phyloP scores from a whole-genome alignment of 2,329 filamentous ascomycete species.

The Monilinia laxa region DNA sequence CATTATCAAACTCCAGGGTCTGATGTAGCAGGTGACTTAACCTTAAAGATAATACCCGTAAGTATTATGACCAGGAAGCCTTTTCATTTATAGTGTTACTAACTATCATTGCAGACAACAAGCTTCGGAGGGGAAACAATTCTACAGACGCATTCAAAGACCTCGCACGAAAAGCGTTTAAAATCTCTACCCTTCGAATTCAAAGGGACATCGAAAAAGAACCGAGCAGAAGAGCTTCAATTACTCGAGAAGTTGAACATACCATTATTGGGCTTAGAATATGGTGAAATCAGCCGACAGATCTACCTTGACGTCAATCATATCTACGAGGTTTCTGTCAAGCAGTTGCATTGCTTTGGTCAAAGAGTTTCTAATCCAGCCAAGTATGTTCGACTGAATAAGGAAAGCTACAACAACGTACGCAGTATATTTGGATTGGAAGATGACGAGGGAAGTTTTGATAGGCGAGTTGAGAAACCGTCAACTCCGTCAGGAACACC shows the following conservation, averaged over 20 bases:
- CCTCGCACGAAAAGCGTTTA: background rate
- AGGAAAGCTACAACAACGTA: background rate
- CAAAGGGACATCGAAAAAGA: too few relatives aligned
- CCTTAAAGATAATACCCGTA: background rate
- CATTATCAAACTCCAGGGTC: background rate
- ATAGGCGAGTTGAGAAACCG: background rate
- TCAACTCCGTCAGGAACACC: background rate
- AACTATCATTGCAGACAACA: background rate
- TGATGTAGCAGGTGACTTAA: background rate
- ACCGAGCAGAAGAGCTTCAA: background rate
- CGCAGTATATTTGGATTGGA: background rate
- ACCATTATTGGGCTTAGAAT: background rate
- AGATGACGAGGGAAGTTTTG: background rate
- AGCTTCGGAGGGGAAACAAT: background rate
- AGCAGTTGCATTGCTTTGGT: background rate
- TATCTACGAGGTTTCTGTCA: background rate
- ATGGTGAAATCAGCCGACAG: background rate
- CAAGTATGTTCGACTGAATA: background rate
- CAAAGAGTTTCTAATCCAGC: background rate
- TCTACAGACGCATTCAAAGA: background rate
- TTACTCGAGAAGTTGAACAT: background rate
- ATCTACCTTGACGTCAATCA: background rate
- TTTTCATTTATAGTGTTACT: background rate
- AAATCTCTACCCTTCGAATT: background rate
- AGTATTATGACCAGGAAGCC: background rate